Evolutionary conservation across 768 basidiomycete genomes (phyloP).

Genomic region (Clitopilus hobsonii): DNA sequence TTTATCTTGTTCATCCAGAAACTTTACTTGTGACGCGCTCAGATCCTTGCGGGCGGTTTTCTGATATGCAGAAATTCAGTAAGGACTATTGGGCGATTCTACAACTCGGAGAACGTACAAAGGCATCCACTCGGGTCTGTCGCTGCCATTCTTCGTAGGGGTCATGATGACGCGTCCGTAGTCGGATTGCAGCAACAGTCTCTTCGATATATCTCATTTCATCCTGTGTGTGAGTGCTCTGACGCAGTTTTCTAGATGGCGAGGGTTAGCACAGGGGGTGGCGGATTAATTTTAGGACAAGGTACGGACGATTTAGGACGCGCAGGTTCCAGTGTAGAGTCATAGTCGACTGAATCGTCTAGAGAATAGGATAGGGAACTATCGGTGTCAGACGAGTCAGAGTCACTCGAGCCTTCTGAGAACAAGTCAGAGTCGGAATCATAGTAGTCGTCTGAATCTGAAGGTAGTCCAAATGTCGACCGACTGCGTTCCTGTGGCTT

Average conservation of each 20-base stretch:
- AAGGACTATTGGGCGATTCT: not conserved
- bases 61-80: conserved; percentile 17
- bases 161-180: conserved; percentile 46
- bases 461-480: conserved; percentile 52
- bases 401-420: conserved; percentile 22
- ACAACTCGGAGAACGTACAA: conserved; percentile 29
- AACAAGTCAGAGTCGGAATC: conserved; percentile 27
- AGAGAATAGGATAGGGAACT: conserved; percentile 14
- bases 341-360: conserved; percentile 27
- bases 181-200: conserved; percentile 46
- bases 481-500: conserved; percentile 26
- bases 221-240: conserved; percentile 25
- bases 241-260: conserved; percentile 18
- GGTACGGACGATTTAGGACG: conserved; percentile 26
- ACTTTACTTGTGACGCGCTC: conserved; percentile 23
- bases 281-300: not conserved
- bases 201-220: conserved; percentile 43
- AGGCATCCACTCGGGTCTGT: conserved; percentile 44
- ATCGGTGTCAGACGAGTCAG: conserved; percentile 11
- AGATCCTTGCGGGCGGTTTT: conserved; percentile 40
- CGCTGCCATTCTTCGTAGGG: conserved; percentile 58
- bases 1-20: conserved; percentile 43
- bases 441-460: conserved; percentile 30
- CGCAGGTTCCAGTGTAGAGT: conserved; percentile 38
- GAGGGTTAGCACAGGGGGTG: not conserved